Conservation (phyloP, 495 filamentous ascomycete genomes). For the Lindgomyces ingoldianus region DNA sequence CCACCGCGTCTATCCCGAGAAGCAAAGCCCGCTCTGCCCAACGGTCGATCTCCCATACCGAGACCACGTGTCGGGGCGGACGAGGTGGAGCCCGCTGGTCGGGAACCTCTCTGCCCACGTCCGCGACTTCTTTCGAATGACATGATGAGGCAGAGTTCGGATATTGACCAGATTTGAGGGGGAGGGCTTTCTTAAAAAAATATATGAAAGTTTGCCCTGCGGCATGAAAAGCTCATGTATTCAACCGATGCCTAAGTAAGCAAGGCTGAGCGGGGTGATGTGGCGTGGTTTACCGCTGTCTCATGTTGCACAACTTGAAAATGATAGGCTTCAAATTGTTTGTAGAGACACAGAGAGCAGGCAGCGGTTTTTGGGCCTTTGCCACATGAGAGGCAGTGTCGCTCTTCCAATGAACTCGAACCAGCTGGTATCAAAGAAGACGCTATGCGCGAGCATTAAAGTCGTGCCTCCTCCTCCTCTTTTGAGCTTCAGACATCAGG, state of each 20-base stretch:
- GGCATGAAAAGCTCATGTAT: background rate
- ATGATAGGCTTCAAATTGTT: constrained; percentile 12
- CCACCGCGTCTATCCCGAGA: background rate
- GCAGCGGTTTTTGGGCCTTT: constrained; percentile 4
- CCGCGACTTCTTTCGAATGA: background rate
- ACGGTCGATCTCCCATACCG: too few relatives aligned
- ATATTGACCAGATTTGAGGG: background rate
- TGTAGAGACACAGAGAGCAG: constrained; percentile 2
- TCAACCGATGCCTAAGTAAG: background rate
- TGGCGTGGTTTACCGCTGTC: constrained; percentile 17
- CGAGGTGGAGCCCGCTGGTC: background rate
- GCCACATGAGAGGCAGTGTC: background rate
- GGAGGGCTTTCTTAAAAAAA: background rate
- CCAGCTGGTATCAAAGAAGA: constrained; percentile 1
- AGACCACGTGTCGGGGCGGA: background rate
- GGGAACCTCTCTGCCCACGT: background rate
- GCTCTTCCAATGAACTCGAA: constrained; percentile 20
- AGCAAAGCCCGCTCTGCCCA: constrained; percentile 16
- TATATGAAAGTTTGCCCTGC: background rate
- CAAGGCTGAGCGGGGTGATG: constrained; percentile 23
- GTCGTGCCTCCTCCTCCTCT: background rate
- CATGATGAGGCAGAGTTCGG: background rate
- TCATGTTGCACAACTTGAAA: constrained; percentile 3
- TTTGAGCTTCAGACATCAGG: background rate
- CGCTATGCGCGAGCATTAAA: background rate